Evolutionary conservation across 345 rosid species (phyloP), one percentile per base, ranked within the genome.

Genomic region (Lepidium aucheri): DNA sequence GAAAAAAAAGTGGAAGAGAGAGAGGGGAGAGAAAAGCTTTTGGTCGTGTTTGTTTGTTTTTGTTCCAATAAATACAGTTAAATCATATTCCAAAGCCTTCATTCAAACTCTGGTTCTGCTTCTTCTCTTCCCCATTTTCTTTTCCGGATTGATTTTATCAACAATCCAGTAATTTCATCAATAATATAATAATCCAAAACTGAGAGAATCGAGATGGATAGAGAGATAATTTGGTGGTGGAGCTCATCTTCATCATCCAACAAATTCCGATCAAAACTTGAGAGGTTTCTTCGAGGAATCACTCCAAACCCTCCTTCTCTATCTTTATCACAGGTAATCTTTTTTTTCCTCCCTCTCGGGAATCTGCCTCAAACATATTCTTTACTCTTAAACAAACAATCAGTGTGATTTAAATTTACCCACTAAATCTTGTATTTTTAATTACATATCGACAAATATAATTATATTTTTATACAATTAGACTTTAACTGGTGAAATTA

Each of bases 291-390:
- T 9, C 76, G 68, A 69, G 72, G 78, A 7, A 69, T 75, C 44
- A 84, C 87, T 42, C 89, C 93, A 4, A 58, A 57, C 22, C 83
- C 81, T 73, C 81, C 80, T 39, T 75, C 84, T 9, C 64, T 53
- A 61, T 62, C 78, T 32, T 74, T 78, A 55, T 62, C 84, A 17
- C 75, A 76, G 89, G 93, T 86, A 67, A 13, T 6, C 3, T 3
- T 0, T 6, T 20, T 8, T 17, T 33, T 22, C 3, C 17, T 7
- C 13, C 0, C 7, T 40, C 26, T 16, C 40, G 33, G 33, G n/a
- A 32, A 67, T 40, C 49, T 7, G 33, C 20, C 4, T 35, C 45
- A 54, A 35, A 13, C 63, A 57, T 46, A 56, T 56, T 35, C 55
- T 35, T 28, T 7, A 38, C 2, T 44, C 46, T 20, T 24, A 3